Conservation (phyloP, 306 rosid genomes). For the Castanospermum australe region DNA sequence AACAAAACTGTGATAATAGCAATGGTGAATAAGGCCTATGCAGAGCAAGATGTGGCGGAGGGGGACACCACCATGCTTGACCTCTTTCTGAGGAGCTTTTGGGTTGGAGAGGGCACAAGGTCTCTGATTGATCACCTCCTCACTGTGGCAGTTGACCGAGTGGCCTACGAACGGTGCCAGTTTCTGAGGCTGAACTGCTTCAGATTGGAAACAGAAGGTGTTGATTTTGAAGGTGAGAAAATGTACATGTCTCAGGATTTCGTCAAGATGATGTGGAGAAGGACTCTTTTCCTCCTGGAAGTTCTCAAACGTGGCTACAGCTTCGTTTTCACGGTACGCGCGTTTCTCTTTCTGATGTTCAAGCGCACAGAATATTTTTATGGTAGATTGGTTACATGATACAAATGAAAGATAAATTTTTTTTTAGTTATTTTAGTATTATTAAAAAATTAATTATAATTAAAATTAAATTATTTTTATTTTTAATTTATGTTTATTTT, state of each 20-base stretch:
- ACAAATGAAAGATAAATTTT: too few species aligned
- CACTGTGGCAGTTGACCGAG: conserved; percentile 65
- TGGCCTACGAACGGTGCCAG: conserved; percentile 62
- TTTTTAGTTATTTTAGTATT: too few species aligned
- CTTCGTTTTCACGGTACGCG: conserved; percentile 64
- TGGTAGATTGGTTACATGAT: too few species aligned
- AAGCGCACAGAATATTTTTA: too few species aligned
- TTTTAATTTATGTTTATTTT: too few species aligned
- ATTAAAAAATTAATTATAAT: too few species aligned
- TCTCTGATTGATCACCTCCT: conserved; percentile 51
- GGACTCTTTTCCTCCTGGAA: conserved; percentile 54
- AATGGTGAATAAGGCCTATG: conserved; percentile 67
- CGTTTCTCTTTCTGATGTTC: too few species aligned
- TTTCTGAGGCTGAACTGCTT: conserved; percentile 56
- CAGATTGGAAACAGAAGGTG: conserved; percentile 53
- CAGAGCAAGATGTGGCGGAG: conserved; percentile 37
- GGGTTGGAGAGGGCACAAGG: conserved; percentile 70
- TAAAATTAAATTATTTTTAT: too few species aligned
- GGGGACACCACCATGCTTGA: conserved; percentile 66
- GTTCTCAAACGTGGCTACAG: conserved; percentile 78
- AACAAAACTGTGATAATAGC: conserved; percentile 69
- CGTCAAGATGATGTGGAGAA: conserved; percentile 82
- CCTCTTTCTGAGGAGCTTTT: conserved; percentile 64
- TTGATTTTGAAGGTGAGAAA: conserved; percentile 62
- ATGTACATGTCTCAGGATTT: conserved; percentile 70